Evolutionary conservation across 1,284 basidiomycete genomes (phyloP), one percentile per base, ranked within the genome.

Genomic region (Phellopilus nigrolimitatus): DNA sequence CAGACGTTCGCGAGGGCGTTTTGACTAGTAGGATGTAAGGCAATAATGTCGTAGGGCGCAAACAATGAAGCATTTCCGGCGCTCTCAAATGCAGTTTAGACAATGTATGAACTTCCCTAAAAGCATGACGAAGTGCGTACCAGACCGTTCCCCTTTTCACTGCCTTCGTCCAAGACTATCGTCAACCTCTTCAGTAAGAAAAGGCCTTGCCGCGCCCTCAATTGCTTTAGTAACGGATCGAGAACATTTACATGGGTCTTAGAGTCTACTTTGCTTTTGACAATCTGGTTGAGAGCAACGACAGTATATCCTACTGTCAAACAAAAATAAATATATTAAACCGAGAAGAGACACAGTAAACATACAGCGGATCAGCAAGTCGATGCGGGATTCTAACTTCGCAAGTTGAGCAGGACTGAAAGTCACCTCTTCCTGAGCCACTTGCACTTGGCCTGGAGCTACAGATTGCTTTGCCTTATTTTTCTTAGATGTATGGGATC

Each of bases 91-190:
- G 13, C 8, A 41, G n/a, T 24, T 46, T 22, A 34, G 24, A 40
- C 21, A 48, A 64, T 57, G 80, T 79, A 51, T 82, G 68, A 64
- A 82, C 80, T 24, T 3, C 19, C 51, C 43, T 42, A 34, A 19
- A 41, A 47, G 36, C 42, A 17, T n/a, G 7, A 9, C 13, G 34
- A 12, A 38, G n/a, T 22, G 65, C 74, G 56, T 49, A 89, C 87
- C 62, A 91, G 62, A 28, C 86, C 87, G 59, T 86, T 88, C 0
- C 87, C 86, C 62, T 88, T 88, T 62, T 91, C 88, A 58, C 85
- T 87, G 33, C 83, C 84, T 58, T 86, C 79, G 56, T 89, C 84
- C 9, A 90, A 69, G 3, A 84, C 69, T 36, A 91, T 82, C 9
- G 81, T 88, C 48, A 90, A 62, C 36, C 88, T 71, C 61, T 84